Conservation (phyloP, 2,329 filamentous ascomycete genomes). For the Penicillium sp. region DNA sequence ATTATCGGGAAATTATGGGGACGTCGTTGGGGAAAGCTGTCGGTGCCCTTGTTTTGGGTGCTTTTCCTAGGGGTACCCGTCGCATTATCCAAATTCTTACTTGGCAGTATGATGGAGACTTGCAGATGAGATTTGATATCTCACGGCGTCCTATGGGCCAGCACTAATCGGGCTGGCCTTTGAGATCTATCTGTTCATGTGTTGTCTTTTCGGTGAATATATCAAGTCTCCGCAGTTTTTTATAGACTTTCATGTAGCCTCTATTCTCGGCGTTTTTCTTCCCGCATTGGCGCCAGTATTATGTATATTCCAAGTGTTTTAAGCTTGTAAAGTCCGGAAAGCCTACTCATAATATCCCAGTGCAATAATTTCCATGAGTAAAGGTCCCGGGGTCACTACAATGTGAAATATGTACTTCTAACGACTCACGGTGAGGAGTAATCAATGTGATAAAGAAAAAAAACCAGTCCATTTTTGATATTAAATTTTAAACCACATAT, state of each 20-base stretch:
- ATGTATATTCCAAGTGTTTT: not conserved
- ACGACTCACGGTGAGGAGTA: too few relatives aligned
- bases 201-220: not conserved
- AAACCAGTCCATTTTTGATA: not conserved
- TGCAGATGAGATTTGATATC: not conserved
- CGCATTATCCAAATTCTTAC: not conserved
- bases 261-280: not conserved
- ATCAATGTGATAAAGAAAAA: not conserved
- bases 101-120: not conserved
- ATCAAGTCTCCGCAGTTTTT: not conserved
- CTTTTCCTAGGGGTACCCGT: not conserved
- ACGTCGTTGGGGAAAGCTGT: not conserved
- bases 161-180: not conserved
- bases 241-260: not conserved
- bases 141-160: not conserved
- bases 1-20: not conserved
- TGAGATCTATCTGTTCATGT: not conserved
- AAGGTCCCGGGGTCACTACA: not conserved
- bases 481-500: not conserved
- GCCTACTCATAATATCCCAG: too few relatives aligned
- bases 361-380: not conserved
- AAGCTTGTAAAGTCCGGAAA: not conserved
- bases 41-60: not conserved
- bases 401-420: not conserved
- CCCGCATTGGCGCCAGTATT: too few relatives aligned